Evolutionary conservation across 2,329 filamentous ascomycete genomes (phyloP), one percentile per base, ranked within the genome.

Genomic region (Pseudogymnoascus sp.): DNA sequence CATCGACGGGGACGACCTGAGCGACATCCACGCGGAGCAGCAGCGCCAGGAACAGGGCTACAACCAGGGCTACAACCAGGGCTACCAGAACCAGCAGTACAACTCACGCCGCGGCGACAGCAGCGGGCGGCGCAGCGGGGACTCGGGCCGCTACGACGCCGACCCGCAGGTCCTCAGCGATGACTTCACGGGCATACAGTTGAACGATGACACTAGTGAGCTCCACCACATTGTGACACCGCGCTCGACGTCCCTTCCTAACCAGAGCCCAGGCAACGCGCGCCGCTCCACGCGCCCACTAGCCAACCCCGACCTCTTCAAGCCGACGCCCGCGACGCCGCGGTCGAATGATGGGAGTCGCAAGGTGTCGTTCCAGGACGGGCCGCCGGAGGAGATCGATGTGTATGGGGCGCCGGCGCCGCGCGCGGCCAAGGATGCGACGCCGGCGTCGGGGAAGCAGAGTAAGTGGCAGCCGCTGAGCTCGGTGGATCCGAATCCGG

Each of bases 391-490:
- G 69, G 91, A 96, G 71, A 92, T 96, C 55, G 83, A 88, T 68
- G 86, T 89, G 63, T 94, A 95, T 72, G 84, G 87, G 63, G 79
- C 82, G 10, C 86, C 85, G 59, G 83, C 86, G 33, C 6, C 6
- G 16, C 38, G 80, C 73, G 73, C 23, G 77, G 75, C 29, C 78
- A 78, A 67, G 85, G 81, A 75, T 5, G 16, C 55, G 70, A 68
- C 64, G 70, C 73, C 31, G 72, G 72, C 23, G 78, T n/a, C 79
- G 80, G 76, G 78, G 67, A 94, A 92, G 77, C 76, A 84, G 52
- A 97, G 92, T 82, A 99, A 99, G 78, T 99, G 94, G 94, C 93
- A 99, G 75, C 93, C 94, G 8, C 78, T 99, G 69, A 91, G 92
- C 11, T 83, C 88, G 0, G 86, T 97, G 12, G 90, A 95, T 66